Evolutionary conservation across 805 yeast genomes (phyloP), one percentile per base, ranked within the genome.

Genomic region (Sugiyamaella valdiviana): DNA sequence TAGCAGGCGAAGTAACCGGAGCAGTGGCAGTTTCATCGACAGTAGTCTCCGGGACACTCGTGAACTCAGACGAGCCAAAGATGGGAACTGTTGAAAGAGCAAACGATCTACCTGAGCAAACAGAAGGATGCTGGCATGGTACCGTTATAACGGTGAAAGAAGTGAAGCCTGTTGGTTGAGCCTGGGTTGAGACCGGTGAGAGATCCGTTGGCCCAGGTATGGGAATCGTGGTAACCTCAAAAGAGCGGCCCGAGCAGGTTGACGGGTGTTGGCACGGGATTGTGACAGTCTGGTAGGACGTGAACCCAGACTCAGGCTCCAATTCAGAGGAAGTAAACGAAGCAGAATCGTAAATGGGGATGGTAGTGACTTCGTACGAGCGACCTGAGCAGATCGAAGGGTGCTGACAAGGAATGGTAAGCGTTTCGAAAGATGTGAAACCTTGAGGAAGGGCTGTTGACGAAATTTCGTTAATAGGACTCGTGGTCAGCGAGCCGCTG

Each of bases 21-120:
- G 16, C 21, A 12, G 22, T 17, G 23, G 6, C 41, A 38, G 7
- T 21, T 6, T 19, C 20, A 38, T 17, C 7, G 20, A 21, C 41
- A 12, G 41, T 36, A 9, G 17, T 15, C n/a, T n/a, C n/a, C n/a
- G n/a, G n/a, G n/a, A n/a, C n/a, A n/a, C n/a, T n/a, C n/a, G n/a
- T n/a, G n/a, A n/a, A n/a, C n/a, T n/a, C n/a, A n/a, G n/a, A n/a
- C n/a, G n/a, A 23, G 9, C 26, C 26, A 23, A 6, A 23, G 16
- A n/a, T 38, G 6, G 47, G 24, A 32, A 44, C 15, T 4, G 47
- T 32, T 5, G 47, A 14, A 14, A 36, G 17, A 21, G 36, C 14
- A 23, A 38, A 44, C 4, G 47, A 44, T 29, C 29, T 44, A 10
- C 47, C 47, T 6, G 47, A 44, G 42, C 47, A 44, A 6, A 7